Evolutionary conservation across 192 early-diverging fungal genomes (phyloP).

Genomic region (Coemansia sp.): DNA sequence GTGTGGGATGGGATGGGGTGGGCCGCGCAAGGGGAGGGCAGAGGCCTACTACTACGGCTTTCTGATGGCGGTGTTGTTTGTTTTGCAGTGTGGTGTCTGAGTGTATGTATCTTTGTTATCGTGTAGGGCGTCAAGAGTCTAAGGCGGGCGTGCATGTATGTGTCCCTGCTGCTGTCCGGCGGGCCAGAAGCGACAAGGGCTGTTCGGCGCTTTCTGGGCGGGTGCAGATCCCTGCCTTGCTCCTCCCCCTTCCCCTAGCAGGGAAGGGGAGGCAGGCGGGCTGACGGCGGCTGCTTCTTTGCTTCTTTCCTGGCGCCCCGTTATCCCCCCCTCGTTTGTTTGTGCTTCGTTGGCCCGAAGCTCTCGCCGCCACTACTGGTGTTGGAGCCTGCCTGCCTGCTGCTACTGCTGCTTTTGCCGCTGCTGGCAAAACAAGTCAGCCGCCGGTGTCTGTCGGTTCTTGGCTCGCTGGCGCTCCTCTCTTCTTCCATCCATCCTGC

Average conservation of each 20-base stretch:
- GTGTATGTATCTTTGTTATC: not conserved
- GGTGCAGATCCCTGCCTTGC: conserved; percentile 6
- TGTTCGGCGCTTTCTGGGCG: conserved; percentile 3
- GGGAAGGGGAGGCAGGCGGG: conserved; percentile 5
- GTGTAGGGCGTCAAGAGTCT: not conserved
- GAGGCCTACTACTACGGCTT: not conserved
- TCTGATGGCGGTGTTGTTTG: not conserved
- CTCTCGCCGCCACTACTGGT: not conserved
- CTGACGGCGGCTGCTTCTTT: conserved; percentile 4
- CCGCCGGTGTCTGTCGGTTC: conserved; percentile 1
- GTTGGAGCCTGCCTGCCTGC: not conserved
- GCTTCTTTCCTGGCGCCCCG: not conserved
- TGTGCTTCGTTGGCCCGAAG: not conserved
- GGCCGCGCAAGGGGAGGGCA: conserved; percentile 1
- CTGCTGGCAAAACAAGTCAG: conserved; percentile 4
- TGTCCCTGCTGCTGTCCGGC: not conserved
- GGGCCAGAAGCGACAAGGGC: not conserved
- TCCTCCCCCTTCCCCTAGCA: no score
- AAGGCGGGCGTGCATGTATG: not conserved
- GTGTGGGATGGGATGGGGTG: not conserved
- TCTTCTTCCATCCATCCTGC: conserved; percentile 2
- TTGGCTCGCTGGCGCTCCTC: not conserved
- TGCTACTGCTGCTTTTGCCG: conserved; percentile 2
- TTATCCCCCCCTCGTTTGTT: no score
- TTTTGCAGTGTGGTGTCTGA: no score